Percentiles rank a stretch among this genome's conserved stretches.
phyloP scores from a whole-genome alignment of 208 protist species.

The Crithidia acanthocephali region DNA sequence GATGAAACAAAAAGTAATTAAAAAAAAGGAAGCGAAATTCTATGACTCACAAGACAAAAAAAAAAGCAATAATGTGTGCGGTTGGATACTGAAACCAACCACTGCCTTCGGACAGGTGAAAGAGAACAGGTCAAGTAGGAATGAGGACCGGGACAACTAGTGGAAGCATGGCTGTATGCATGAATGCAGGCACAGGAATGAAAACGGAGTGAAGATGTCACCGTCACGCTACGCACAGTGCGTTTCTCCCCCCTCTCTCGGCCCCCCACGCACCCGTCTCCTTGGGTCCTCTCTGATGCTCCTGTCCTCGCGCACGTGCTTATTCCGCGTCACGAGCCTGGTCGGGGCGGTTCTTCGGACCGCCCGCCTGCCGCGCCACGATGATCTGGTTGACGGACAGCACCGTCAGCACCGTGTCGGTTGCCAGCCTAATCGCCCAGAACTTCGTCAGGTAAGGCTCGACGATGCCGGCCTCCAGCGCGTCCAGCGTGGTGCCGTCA shows the following conservation, averaged over 20 bases:
- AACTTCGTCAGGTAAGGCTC: constrained; percentile 95
- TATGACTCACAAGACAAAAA: not conserved
- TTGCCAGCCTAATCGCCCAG: constrained; percentile 96
- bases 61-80: not conserved
- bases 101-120: too few relatives aligned
- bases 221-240: too few relatives aligned
- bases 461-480: constrained; percentile 89
- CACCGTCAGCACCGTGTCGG: constrained; percentile 97
- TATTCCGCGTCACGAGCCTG: constrained; percentile 87
- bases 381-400: constrained; percentile 97
- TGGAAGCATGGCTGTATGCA: too few relatives aligned
- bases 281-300: not conserved
- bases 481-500: constrained; percentile 81
- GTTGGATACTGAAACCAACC: too few relatives aligned
- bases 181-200: too few relatives aligned
- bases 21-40: not conserved
- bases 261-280: not conserved
- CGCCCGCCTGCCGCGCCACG: constrained; percentile 97
- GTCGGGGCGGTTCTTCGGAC: constrained; percentile 93
- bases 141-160: too few relatives aligned
- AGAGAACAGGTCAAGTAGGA: too few relatives aligned
- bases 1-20: not conserved
- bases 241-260: too few relatives aligned
- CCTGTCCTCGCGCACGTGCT: not conserved
- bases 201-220: too few relatives aligned